These are phyloP conservation scores for Fusarium compactum DNA, from an alignment of 2,329 filamentous ascomycete genomes.

Conservation along the genomic window DNA sequence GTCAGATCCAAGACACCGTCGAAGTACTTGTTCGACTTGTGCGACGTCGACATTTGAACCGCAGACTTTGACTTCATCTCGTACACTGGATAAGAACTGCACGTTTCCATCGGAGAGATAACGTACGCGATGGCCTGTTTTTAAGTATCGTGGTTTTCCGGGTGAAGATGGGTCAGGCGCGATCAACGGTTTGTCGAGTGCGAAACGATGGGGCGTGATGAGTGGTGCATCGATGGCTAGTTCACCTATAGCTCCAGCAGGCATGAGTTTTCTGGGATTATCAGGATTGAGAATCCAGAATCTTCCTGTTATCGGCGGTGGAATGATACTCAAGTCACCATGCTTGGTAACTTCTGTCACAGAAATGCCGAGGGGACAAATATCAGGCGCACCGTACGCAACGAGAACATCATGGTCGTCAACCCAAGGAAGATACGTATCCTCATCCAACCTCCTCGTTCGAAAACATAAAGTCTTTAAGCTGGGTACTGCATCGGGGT, in stretches of 20 bases:
- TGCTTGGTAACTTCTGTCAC: slow-evolving; percentile 58
- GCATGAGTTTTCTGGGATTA: slow-evolving; percentile 63
- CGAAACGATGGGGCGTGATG: slow-evolving; percentile 53
- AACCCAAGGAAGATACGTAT: slow-evolving; percentile 62
- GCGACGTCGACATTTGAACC: slow-evolving; percentile 57
- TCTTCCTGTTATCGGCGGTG: slow-evolving; percentile 61
- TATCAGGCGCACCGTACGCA: slow-evolving; percentile 64
- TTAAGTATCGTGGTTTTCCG: slow-evolving; percentile 54
- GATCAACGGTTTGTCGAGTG: slow-evolving; percentile 46
- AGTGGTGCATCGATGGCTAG: slow-evolving; percentile 67
- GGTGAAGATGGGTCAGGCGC: slow-evolving; percentile 33
- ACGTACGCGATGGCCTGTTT: slow-evolving; percentile 64
- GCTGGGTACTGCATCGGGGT: slow-evolving; percentile 53
- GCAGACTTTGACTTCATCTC: slow-evolving; percentile 57
- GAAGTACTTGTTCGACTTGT: slow-evolving; percentile 61
- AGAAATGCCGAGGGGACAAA: slow-evolving; percentile 64
- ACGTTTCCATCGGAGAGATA: slow-evolving; percentile 62
- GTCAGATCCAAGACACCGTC: slow-evolving; percentile 62
- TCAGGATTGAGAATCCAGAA: slow-evolving; percentile 67
- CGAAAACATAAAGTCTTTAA: slow-evolving; percentile 60
- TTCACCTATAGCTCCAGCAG: slow-evolving; percentile 68
- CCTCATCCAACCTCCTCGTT: slow-evolving; percentile 62
- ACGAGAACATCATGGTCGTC: slow-evolving; percentile 60
- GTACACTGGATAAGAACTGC: slow-evolving; percentile 60
- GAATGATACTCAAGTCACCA: slow-evolving; percentile 57